Evolutionary conservation across 768 basidiomycete genomes (phyloP).

Genomic region (Trametes sanguinea): DNA sequence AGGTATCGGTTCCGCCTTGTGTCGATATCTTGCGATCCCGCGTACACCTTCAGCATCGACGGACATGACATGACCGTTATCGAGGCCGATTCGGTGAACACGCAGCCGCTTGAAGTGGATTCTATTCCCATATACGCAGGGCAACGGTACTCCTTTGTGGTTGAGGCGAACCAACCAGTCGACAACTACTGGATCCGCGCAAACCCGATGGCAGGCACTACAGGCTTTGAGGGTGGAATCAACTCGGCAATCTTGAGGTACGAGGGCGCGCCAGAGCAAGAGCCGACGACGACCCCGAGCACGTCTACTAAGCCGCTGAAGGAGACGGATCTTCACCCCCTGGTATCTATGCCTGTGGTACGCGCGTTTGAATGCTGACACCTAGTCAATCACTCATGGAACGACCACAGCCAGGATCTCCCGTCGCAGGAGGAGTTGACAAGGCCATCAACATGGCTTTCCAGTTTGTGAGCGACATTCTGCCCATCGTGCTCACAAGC

Average conservation of each 20-base stretch:
- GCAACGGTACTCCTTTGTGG: constrained; percentile 54
- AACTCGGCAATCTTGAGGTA: constrained; percentile 58
- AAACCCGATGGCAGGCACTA: constrained; percentile 32
- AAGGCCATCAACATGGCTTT: constrained; percentile 27
- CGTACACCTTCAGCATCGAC: constrained; percentile 48
- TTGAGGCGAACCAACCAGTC: constrained; percentile 43
- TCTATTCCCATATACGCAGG: constrained; percentile 47
- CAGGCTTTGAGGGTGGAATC: constrained; percentile 38
- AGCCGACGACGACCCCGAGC: constrained; percentile 41
- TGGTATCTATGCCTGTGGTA: constrained; percentile 24
- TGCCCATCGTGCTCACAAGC: no score
- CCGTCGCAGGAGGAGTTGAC: constrained; percentile 25
- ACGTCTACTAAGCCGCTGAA: constrained; percentile 32
- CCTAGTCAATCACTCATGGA: background rate
- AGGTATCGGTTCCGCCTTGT: constrained; percentile 28
- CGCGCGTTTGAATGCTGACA: no score
- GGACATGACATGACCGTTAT: constrained; percentile 49
- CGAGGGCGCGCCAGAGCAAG: constrained; percentile 40
- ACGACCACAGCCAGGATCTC: constrained; percentile 25
- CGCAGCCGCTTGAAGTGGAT: constrained; percentile 42
- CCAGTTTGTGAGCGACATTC: constrained; percentile 11
- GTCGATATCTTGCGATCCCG: constrained; percentile 33
- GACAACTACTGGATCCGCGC: constrained; percentile 61
- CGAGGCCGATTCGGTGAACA: constrained; percentile 50
- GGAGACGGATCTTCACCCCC: constrained; percentile 44